Base-by-base conservation (phyloP, 345 rosid genomes). In the Atalantia buxifolia region DNA sequence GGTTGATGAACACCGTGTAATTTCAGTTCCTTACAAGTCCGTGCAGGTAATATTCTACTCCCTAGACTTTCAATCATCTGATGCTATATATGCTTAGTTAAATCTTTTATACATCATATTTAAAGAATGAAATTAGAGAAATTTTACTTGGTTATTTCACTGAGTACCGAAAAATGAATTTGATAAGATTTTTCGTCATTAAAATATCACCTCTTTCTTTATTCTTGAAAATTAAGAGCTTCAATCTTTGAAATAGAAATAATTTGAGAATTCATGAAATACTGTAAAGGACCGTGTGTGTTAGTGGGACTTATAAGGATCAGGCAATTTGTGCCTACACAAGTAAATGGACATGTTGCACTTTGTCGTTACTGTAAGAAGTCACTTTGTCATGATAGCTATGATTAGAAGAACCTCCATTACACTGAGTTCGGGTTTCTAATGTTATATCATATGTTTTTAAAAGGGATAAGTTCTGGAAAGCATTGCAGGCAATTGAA, bases 1-100 rank as follows among this genome's bases (percentile, higher is more conserved):
- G 98, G 96, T 95, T 85, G 99, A 90, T 27, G 96, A 93, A 80
- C 94, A 92, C 69, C 81, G 97, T 53, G 79, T 95, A 61, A 77
- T 85, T 73, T 81, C 99, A 38, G 86, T 90, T 84, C 90, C 94
- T 72, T 95, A 91, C 86, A 78, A 87, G 80, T 87, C 91, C 38
- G 97, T 93, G 70, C 89, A 92, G 98, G 99, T 93, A 89, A 61
- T 74, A 42, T 6, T 4, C 53, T 57, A 71, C 40, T 72, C 18
- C 70, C 45, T 35, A 22, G 64, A 70, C 62, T 56, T 40, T 66
- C 33, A 30, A 27, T 33, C 50, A 60, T 80, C 21, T 65, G 45
- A 53, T 55, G 63, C 40, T 72, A 56, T 33, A 31, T 27, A 22
- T 18, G 75, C 48, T 57, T 59, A 24, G 38, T n/a, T 56, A 35